phyloP scores from a whole-genome alignment of 139 green algal species.

The Coelastrella sp. region DNA sequence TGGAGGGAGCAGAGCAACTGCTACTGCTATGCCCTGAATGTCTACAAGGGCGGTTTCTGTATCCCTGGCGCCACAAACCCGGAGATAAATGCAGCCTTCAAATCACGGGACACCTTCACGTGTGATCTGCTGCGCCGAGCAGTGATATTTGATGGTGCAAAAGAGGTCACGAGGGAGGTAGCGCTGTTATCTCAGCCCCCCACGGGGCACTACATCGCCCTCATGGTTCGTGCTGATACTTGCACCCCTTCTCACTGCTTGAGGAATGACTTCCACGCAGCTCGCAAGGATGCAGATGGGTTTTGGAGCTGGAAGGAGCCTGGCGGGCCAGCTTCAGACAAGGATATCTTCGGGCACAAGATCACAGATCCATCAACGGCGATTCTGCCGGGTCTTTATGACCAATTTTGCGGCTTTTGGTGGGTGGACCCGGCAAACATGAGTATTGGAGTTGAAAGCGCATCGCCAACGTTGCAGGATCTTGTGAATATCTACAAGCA shows the following conservation, averaged over 20 bases:
- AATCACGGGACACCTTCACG: not conserved
- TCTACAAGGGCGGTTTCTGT: slow-evolving; percentile 13
- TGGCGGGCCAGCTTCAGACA: slow-evolving; percentile 4
- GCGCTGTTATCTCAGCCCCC: not conserved
- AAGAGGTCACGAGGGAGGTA: not conserved
- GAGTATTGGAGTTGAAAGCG: not conserved
- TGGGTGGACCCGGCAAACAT: not conserved
- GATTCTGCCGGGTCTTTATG: not conserved
- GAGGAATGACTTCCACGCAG: slow-evolving; percentile 28
- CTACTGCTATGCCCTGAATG: slow-evolving; percentile 17
- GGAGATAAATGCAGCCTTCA: not conserved
- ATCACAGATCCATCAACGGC: not conserved
- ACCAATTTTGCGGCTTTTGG: not conserved
- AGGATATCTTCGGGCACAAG: not conserved
- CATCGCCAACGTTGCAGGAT: not conserved
- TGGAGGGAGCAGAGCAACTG: slow-evolving; percentile 2
- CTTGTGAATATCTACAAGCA: not conserved
- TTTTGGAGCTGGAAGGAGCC: slow-evolving; percentile 20
- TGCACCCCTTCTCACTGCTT: slow-evolving; percentile 32
- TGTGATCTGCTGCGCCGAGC: not conserved
- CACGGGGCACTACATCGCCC: slow-evolving; percentile 18
- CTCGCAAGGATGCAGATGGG: slow-evolving; percentile 2
- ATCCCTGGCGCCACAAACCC: not conserved
- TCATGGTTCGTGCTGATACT: not conserved
- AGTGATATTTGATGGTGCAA: slow-evolving; percentile 6